These are phyloP conservation scores for Leishmania braziliensis DNA, from an alignment of 208 protist species.

Conservation along the genomic window DNA sequence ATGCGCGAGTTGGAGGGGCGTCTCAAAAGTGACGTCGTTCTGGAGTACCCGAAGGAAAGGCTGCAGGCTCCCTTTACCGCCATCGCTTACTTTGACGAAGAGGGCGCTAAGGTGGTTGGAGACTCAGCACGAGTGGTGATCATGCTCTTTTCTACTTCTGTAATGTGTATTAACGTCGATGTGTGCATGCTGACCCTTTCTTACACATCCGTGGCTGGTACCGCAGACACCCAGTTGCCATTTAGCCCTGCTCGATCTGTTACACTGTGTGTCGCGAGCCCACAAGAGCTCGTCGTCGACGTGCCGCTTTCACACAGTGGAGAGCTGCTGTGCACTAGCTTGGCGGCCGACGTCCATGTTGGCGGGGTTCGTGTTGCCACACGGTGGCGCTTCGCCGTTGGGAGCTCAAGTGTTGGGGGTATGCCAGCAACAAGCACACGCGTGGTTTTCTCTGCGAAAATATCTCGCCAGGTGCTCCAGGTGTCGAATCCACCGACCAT, in stretches of 20 bases:
- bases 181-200: conserved; percentile 24
- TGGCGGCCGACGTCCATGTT: conserved; percentile 35
- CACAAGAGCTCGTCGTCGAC: conserved; percentile 16
- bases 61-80: conserved; percentile 40
- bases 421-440: conserved; percentile 15
- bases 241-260: conserved; percentile 7
- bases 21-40: conserved; percentile 3
- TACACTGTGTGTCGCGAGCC: conserved; percentile 11
- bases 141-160: conserved; percentile 38
- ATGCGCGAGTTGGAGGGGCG: conserved; percentile 24
- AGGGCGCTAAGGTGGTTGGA: conserved; percentile 16
- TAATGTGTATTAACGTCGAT: conserved; percentile 11
- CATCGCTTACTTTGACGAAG: conserved; percentile 23
- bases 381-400: conserved; percentile 25
- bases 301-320: conserved; percentile 42
- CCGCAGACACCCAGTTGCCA: conserved; percentile 5
- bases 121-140: conserved; percentile 20
- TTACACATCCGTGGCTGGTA: background rate
- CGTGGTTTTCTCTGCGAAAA: conserved; percentile 7
- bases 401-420: background rate
- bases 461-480: conserved; percentile 19
- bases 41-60: conserved; percentile 36
- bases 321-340: conserved; percentile 39
- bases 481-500: conserved; percentile 35
- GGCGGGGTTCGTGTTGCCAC: conserved; percentile 22